Conservation (phyloP, 306 rosid genomes). For the Cicer cuneatum region DNA sequence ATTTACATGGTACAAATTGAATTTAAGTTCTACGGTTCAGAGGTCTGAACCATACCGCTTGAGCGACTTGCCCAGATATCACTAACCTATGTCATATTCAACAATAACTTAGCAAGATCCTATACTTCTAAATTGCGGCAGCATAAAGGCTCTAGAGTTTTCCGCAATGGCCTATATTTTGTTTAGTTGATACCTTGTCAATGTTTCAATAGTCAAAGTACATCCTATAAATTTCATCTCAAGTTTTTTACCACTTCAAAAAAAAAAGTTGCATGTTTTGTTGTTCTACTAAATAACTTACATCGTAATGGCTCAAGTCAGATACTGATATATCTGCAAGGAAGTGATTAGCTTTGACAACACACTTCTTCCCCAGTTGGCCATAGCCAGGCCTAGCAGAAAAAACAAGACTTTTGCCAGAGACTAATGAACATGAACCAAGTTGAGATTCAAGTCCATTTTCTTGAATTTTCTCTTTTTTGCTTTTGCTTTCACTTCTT, state of each 20-base stretch:
- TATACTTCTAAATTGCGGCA: background rate
- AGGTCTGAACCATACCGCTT: no score
- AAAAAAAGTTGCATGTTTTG: background rate
- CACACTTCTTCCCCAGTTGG: constrained; percentile 48
- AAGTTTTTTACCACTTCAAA: no score
- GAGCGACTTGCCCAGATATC: no score
- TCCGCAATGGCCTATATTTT: background rate
- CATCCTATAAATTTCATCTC: no score
- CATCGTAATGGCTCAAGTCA: constrained; percentile 54
- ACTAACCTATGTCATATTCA: no score
- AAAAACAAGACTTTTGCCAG: constrained; percentile 52
- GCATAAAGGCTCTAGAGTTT: background rate
- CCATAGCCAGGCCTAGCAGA: constrained; percentile 59
- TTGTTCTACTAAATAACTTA: constrained; percentile 36
- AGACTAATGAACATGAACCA: constrained; percentile 32
- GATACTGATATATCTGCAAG: constrained; percentile 44
- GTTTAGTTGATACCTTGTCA: no score
- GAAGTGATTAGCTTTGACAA: constrained; percentile 45
- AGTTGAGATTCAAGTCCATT: constrained; percentile 30
- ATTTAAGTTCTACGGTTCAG: no score
- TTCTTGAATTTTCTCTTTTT: constrained; percentile 46
- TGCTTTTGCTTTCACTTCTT: constrained; percentile 37
- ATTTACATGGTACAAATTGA: no score
- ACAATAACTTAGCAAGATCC: constrained; percentile 13
- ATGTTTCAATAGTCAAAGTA: no score